A percentile compares a stretch with the other conserved stretches of the same genome.
phyloP scores from a whole-genome alignment of 2,329 filamentous ascomycete species.

The Penicillium brevicompactum region DNA sequence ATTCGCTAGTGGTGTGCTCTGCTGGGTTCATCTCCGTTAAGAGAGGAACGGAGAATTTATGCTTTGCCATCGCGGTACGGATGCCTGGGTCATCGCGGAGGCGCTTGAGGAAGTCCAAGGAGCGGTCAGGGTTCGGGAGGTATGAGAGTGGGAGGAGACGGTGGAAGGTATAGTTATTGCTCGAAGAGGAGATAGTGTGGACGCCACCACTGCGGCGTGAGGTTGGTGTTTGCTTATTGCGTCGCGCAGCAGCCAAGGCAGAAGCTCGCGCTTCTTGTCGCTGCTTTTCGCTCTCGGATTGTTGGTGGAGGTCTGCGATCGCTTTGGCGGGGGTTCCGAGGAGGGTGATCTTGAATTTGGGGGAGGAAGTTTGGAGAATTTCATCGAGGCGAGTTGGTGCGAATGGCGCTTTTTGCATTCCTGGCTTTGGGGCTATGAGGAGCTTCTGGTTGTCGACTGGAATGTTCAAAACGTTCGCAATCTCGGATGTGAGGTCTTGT shows the following conservation, averaged over 20 bases:
- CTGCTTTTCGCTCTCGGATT: slow-evolving; percentile 30
- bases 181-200: slow-evolving; percentile 31
- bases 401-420: slow-evolving; percentile 50
- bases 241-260: slow-evolving; percentile 24
- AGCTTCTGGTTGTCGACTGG: slow-evolving; percentile 47
- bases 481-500: slow-evolving; percentile 40
- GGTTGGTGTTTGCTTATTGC: slow-evolving; percentile 12
- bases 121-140: slow-evolving; percentile 74
- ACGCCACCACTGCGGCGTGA: slow-evolving; percentile 22
- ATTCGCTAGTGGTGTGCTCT: slow-evolving; percentile 79
- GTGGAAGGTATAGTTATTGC: slow-evolving; percentile 82
- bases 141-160: slow-evolving; percentile 73
- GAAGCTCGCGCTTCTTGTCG: slow-evolving; percentile 34
- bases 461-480: slow-evolving; percentile 41
- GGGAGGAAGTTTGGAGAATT: slow-evolving; percentile 36
- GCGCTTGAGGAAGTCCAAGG: slow-evolving; percentile 70
- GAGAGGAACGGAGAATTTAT: slow-evolving; percentile 80
- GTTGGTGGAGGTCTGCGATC: slow-evolving; percentile 45
- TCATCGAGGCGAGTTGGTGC: slow-evolving; percentile 35
- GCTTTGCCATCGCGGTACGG: slow-evolving; percentile 76
- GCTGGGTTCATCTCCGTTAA: slow-evolving; percentile 95
- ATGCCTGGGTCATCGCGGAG: slow-evolving; percentile 85
- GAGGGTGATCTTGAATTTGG: slow-evolving; percentile 50
- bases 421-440: slow-evolving; percentile 50
- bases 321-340: slow-evolving; percentile 47